Conservation (phyloP, 2,329 filamentous ascomycete species). For the Aspergillus brunneoviolaceus region DNA sequence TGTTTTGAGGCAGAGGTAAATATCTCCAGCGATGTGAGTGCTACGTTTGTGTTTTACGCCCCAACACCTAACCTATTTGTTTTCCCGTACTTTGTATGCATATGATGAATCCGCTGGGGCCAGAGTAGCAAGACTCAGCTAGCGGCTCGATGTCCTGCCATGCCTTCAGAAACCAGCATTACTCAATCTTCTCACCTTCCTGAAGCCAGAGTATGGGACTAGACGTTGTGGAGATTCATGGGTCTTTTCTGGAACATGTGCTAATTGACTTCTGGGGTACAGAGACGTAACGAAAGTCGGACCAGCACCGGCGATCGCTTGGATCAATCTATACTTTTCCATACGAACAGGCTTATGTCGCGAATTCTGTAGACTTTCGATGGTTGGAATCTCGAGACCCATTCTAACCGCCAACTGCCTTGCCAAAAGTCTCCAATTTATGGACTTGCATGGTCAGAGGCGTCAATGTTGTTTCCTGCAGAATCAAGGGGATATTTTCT, state of each 20-base stretch:
- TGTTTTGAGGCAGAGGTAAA: slow-evolving; percentile 6
- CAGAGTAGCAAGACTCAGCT: slow-evolving; percentile 47
- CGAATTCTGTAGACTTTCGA: no score
- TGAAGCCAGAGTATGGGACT: slow-evolving; percentile 41
- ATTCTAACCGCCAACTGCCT: background rate
- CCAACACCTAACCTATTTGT: background rate
- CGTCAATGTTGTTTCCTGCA: no score
- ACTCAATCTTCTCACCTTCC: slow-evolving; percentile 64
- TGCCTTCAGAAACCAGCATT: slow-evolving; percentile 64
- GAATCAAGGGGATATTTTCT: no score
- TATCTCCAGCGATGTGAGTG: slow-evolving; percentile 23
- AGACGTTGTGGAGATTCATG: background rate
- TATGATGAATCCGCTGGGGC: slow-evolving; percentile 56
- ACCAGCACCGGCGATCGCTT: background rate
- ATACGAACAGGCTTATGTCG: no score
- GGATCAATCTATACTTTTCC: background rate
- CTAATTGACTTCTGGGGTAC: slow-evolving; percentile 5
- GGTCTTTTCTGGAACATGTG: background rate
- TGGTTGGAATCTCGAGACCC: no score
- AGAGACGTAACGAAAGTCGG: background rate
- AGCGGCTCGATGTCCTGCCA: slow-evolving; percentile 33
- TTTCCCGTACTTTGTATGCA: slow-evolving; percentile 8
- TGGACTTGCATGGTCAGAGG: no score
- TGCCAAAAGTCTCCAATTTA: background rate
- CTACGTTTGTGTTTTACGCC: slow-evolving; percentile 1